Evolutionary conservation across 2,329 filamentous ascomycete species (phyloP), one percentile per base, ranked within the genome.

Genomic region (Beauveria scarabaeidicola): DNA sequence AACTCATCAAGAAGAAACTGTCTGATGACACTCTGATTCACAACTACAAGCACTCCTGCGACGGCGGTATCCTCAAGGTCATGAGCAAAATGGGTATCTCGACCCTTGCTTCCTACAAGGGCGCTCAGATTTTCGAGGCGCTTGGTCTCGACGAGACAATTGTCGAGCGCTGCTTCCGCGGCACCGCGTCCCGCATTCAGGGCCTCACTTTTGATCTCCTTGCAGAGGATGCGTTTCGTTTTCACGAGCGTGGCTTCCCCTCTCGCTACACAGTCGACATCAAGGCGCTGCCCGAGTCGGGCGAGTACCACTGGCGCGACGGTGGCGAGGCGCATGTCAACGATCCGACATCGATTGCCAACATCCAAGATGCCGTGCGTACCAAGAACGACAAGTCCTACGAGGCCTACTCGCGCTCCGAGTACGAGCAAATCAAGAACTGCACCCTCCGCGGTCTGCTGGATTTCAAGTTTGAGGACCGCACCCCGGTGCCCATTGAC

Each of bases 61-160:
- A 97, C 66, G 93, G 93, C 69, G 93, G 93, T 77, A 96, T 97
- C 64, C 80, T 97, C 64, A 97, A 97, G 76, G 93, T 97, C 72
- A 97, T 97, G 93, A 94, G 89, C 74, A 97, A 97, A 81, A 97
- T 97, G 93, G 93, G 93, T 78, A 97, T 97, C 64, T 97, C 93
- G 7, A 97, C 93, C 36, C 80, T 97, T 50, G 91, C 93, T 69
- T 93, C 89, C 66, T 97, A 97, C 81, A 97, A 97, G 80, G 93
- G 93, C 70, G 93, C 93, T 59, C 93, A 97, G 78, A 97, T 97
- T 64, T 97, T 97, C 67, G 93, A 97, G 73, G 91, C 92, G 52
- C 87, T 97, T 47, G 93, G 93, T 75, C 86, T 97, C 38, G 92
- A 97, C 69, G 92, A 96, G 72, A 81, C 82, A 21, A 92, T 97